phyloP scores from a whole-genome alignment of 768 basidiomycete genomes.

The Phaeotremella fagi region DNA sequence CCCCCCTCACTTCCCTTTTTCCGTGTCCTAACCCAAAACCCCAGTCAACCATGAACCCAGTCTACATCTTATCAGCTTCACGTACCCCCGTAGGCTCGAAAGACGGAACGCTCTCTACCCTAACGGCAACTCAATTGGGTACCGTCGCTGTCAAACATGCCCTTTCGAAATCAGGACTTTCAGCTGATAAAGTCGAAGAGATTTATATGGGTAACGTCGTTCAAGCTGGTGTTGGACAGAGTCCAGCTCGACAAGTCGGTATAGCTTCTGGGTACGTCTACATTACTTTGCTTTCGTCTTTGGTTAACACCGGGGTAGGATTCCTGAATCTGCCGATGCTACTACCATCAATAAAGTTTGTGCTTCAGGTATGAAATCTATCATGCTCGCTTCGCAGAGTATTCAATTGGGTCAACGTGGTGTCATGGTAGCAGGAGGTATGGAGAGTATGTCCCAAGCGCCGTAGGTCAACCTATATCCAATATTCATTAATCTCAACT shows the following conservation, averaged over 20 bases:
- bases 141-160: conserved; percentile 84
- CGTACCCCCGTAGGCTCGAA: conserved; percentile 92
- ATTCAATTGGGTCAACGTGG: conserved; percentile 79
- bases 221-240: conserved; percentile 95
- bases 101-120: conserved; percentile 78
- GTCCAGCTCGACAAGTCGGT: conserved; percentile 96
- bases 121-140: conserved; percentile 90
- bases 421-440: conserved; percentile 89
- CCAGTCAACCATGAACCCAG: too few relatives aligned
- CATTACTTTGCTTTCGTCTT: background rate
- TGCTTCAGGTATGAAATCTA: conserved; percentile 91
- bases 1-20: too few relatives aligned
- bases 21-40: too few relatives aligned
- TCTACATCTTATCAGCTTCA: conserved; percentile 77
- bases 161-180: conserved; percentile 70
- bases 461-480: conserved; percentile 62
- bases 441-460: conserved; percentile 99
- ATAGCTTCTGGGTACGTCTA: conserved; percentile 64
- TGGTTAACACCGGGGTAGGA: conserved; percentile 16
- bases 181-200: conserved; percentile 82
- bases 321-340: conserved; percentile 79
- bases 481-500: background rate
- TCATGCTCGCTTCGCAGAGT: conserved; percentile 88
- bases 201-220: conserved; percentile 97
- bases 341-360: conserved; percentile 99